Evolutionary conservation across 768 basidiomycete genomes (phyloP).

Genomic region (Coprinellus micaceus): DNA sequence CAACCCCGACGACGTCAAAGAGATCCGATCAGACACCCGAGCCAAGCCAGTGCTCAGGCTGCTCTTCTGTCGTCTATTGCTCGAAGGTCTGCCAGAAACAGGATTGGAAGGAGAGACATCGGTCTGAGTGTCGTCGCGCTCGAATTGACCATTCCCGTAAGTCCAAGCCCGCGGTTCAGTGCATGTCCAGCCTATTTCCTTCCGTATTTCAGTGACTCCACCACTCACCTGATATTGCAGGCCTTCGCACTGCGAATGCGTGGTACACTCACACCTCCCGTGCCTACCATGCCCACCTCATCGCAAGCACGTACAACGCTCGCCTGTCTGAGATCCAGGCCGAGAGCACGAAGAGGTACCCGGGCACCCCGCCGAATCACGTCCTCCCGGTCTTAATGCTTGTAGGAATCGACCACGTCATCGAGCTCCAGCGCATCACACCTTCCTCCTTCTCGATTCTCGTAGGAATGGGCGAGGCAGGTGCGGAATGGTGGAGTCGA

Average conservation of each 20-base stretch:
- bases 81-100: neutral
- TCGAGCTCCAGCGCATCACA: neutral
- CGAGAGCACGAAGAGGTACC: neutral
- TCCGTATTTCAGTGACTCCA: neutral
- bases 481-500: too few species aligned
- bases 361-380: neutral
- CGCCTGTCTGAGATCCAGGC: neutral
- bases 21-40: too few species aligned
- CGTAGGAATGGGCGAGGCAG: too few species aligned
- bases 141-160: neutral
- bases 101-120: neutral
- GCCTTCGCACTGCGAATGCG: neutral
- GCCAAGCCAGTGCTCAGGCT: neutral
- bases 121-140: neutral
- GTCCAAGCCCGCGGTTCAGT: too few species aligned
- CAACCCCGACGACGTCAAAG: too few species aligned
- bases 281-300: neutral
- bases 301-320: neutral
- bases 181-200: neutral
- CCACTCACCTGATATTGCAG: neutral
- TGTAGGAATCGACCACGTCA: neutral
- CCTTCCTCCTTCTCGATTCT: too few species aligned
- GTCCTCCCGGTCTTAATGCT: neutral
- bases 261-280: neutral
- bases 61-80: neutral